Evolutionary conservation across 1,139 yeast species (phyloP), one percentile per base, ranked within the genome.

Genomic region (Geotrichum bryndzae): DNA sequence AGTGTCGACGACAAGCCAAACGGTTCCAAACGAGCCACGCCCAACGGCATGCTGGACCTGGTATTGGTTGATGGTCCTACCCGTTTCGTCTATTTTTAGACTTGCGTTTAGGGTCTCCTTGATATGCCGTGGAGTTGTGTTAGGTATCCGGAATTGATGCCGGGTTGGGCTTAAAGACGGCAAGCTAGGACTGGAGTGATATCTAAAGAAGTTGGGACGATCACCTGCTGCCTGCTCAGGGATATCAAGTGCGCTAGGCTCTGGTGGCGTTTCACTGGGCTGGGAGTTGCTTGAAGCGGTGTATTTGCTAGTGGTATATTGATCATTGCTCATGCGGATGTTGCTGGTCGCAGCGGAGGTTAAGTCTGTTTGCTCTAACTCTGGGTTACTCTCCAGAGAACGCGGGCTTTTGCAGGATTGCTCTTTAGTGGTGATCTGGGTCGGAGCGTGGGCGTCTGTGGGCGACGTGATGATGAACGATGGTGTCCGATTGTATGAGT

Each of bases 21-120:
- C 98, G 0, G 87, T 84, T 1, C 98, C 98, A 72, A 90, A 92
- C 0, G 96, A 86, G 0, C 98, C 98, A 67, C 86, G 84, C 0
- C 98, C 98, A 57, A 92, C 78, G 1, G 86, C 80, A 53, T 82
- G 80, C 51, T 82, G 76, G 15, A 92, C 79, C 61, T 81, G 79
- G 73, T 91, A 94, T 67, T 78, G 79, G 65, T 77, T 77, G 46
- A 77, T 68, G 48, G 68, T 68, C 31, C 55, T 66, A 63, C 76
- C 75, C 3, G 70, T 69, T 27, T 72, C 75, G 58, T 74, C 75
- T 54, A 73, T 72, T 23, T 68, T 66, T 60, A 68, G 65, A 33
- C 68, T 68, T 53, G 80, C 77, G 62, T 72, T 70, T 54, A 76
- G 70, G 1, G 80, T 77, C 64, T 77, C 78, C 65, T 75, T 74